Evolutionary conservation across 768 basidiomycete genomes (phyloP), one percentile per base, ranked within the genome.

Genomic region (Panaeolus papilionaceus): DNA sequence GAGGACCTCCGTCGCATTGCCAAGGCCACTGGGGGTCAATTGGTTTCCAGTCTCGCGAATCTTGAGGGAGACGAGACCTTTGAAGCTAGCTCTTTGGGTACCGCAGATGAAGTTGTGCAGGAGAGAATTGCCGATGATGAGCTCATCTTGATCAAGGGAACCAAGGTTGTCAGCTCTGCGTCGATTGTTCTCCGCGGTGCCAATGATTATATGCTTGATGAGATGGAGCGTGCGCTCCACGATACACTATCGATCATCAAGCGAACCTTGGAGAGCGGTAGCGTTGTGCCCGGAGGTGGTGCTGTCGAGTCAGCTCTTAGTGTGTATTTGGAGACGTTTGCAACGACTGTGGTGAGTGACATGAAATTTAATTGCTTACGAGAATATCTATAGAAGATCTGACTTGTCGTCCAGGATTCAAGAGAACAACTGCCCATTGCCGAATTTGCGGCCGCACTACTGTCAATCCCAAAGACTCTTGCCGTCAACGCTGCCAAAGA

Each of bases 91-190:
- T 92, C 89, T 78, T 84, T 99, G 47, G 97, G 97, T n/a, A 83
- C 81, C 61, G 97, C 97, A 4, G 97, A 98, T 18, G 98, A 99
- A 79, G 98, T 99, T 70, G 86, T 94, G 4, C 97, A 99, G 78
- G 96, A 98, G 81, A 87, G 97, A 68, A 95, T 99, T 77, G 92
- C 95, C n/a, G 98, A 99, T 74, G 98, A 99, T 77, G 97, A 99
- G 76, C 86, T 98, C 54, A 99, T 99, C 78, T 82, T 99, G 70
- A 84, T 99, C 83, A 99, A 98, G 83, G 98, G 98, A 2, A 99
- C 96, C 62, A 99, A 97, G 81, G 92, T 95, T 47, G 96, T 99
- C 75, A 96, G 82, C 82, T 96, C 95, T 26, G 85, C 92, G 14
- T 98, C 96, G 20, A 93, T 99, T 74, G 88, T 99, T 67, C 84